Percentiles rank a stretch among this genome's conserved stretches.
Conservation (phyloP, 371 early-diverging fungal species). For the Chytridiales sp. region DNA sequence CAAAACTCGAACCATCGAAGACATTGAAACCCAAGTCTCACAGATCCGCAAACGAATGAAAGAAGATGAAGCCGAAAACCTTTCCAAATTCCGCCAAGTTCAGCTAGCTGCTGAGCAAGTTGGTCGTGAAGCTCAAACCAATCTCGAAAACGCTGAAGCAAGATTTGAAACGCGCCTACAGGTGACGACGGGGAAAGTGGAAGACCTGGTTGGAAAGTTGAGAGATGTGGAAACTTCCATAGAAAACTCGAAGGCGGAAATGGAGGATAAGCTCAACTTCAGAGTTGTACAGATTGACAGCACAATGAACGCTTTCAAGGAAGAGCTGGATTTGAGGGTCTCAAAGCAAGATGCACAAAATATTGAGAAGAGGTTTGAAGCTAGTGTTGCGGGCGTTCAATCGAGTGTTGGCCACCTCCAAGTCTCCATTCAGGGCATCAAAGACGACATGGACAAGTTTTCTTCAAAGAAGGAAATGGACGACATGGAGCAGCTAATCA, state of each 20-base stretch:
- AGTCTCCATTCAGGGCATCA: background rate
- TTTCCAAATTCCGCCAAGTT: slow-evolving; percentile 15
- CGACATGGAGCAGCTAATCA: slow-evolving; percentile 21
- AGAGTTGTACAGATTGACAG: slow-evolving; percentile 32
- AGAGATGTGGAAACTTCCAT: slow-evolving; percentile 5
- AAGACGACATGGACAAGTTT: slow-evolving; percentile 28
- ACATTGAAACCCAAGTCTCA: slow-evolving; percentile 31
- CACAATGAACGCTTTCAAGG: slow-evolving; percentile 36
- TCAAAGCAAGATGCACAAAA: slow-evolving; percentile 27
- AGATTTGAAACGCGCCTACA: slow-evolving; percentile 19
- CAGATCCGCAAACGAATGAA: slow-evolving; percentile 26
- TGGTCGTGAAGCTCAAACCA: slow-evolving; percentile 15
- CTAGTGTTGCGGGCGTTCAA: slow-evolving; percentile 16
- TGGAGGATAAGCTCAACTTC: slow-evolving; percentile 35
- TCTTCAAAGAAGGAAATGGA: slow-evolving; percentile 29
- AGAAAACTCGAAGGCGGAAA: slow-evolving; percentile 16
- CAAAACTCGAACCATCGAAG: slow-evolving; percentile 33
- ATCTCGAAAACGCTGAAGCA: slow-evolving; percentile 23
- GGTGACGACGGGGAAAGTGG: slow-evolving; percentile 7
- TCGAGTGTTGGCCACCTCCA: slow-evolving; percentile 9
- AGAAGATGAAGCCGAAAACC: slow-evolving; percentile 21
- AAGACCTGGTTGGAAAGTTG: slow-evolving; percentile 8
- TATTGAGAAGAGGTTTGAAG: slow-evolving; percentile 25
- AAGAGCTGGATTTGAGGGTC: slow-evolving; percentile 31
- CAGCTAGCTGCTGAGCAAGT: slow-evolving; percentile 26